Conservation (phyloP, 2,329 filamentous ascomycete genomes). For the Cercospora janseana region DNA sequence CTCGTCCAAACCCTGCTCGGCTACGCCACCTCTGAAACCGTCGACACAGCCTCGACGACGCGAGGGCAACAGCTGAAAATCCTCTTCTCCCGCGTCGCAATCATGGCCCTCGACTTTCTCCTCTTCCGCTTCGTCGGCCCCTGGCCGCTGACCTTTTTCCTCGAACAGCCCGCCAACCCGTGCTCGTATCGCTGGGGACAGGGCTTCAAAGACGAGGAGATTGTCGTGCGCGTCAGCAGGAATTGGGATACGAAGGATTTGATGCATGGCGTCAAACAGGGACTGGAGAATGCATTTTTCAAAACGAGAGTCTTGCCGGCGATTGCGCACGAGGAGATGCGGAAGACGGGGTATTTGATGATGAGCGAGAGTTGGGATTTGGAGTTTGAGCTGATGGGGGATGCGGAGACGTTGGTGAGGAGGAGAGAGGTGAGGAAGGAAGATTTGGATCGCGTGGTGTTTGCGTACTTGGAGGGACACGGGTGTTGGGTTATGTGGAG, state of each 20-base stretch:
- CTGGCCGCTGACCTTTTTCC: conserved; percentile 54
- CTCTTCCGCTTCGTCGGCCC: conserved; percentile 45
- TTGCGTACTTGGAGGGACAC: conserved; percentile 66
- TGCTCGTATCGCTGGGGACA: conserved; percentile 69
- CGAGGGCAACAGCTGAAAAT: conserved; percentile 58
- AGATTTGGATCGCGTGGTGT: conserved; percentile 68
- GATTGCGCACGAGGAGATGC: conserved; percentile 64
- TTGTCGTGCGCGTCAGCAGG: conserved; percentile 75
- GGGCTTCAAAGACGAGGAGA: conserved; percentile 75
- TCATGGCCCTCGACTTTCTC: conserved; percentile 72
- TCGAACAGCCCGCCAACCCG: conserved; percentile 64
- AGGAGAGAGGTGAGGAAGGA: conserved; percentile 58
- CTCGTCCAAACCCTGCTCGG: conserved; percentile 66
- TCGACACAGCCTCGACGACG: conserved; percentile 57
- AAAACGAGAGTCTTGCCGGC: conserved; percentile 64
- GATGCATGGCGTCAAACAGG: conserved; percentile 53
- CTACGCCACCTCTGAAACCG: conserved; percentile 63
- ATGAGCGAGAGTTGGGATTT: conserved; percentile 85
- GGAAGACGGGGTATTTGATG: conserved; percentile 84
- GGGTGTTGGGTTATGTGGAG: conserved; percentile 60
- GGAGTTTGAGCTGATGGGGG: conserved; percentile 78
- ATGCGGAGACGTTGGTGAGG: conserved; percentile 67
- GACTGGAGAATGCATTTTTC: conserved; percentile 56
- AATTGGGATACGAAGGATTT: conserved; percentile 65
- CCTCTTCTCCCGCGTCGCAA: conserved; percentile 59